Conservation (phyloP, 2,329 filamentous ascomycete species). For the Scorias spongiosa region DNA sequence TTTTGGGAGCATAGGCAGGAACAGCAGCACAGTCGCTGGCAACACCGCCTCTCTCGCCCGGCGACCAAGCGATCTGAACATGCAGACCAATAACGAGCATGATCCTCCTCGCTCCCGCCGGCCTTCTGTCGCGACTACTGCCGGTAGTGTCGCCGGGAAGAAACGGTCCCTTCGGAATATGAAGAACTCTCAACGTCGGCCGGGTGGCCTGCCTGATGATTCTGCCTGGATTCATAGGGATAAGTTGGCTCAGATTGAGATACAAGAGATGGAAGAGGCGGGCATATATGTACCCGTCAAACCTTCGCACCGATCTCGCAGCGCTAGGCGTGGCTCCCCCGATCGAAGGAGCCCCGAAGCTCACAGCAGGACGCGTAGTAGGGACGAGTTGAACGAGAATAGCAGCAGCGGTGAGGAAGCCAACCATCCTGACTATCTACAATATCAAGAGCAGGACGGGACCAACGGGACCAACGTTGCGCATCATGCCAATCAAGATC, state of each 20-base stretch:
- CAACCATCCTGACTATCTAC: conserved; percentile 3
- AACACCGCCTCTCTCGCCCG: not conserved
- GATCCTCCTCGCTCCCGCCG: not conserved
- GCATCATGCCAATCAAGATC: not conserved
- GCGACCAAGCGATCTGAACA: not conserved
- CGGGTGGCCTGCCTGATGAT: conserved; percentile 28
- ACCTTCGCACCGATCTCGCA: conserved; percentile 38
- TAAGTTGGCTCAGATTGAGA: conserved; percentile 71
- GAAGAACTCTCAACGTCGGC: not conserved
- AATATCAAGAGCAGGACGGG: conserved; percentile 2
- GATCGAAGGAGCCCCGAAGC: conserved; percentile 12
- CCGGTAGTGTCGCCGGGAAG: not conserved
- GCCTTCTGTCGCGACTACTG: not conserved
- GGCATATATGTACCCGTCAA: conserved; percentile 42
- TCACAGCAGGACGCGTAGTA: conserved; percentile 9
- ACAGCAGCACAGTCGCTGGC: not conserved
- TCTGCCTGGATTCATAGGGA: conserved; percentile 78
- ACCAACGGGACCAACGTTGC: not conserved
- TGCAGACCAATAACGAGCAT: not conserved
- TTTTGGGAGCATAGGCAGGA: not conserved
- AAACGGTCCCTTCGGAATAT: not conserved
- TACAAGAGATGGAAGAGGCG: conserved; percentile 61
- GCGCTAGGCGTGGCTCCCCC: conserved; percentile 22
- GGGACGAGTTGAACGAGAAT: conserved; percentile 9
- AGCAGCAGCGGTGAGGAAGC: conserved; percentile 7